A percentile compares a stretch with the other conserved stretches of the same genome.
phyloP scores from a whole-genome alignment of 2,329 filamentous ascomycete species.

The Epichloe sp. region DNA sequence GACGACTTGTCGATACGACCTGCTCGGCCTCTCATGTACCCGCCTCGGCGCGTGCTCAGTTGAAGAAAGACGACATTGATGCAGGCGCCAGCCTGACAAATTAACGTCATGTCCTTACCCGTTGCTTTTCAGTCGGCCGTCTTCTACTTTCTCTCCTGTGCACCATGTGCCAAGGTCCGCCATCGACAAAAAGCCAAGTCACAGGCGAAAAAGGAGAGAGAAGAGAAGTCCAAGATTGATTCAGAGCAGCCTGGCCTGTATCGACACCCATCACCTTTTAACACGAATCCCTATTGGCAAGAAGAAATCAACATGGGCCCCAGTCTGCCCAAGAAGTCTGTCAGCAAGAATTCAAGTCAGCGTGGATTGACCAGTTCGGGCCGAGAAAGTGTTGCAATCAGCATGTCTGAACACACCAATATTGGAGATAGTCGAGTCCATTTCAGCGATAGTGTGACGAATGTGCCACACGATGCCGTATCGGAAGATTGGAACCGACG shows the following conservation, averaged over 20 bases:
- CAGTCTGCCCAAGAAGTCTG: slow-evolving; percentile 50
- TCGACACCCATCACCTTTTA: slow-evolving; percentile 67
- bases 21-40: slow-evolving; percentile 8
- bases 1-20: background rate
- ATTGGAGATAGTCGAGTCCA: slow-evolving; percentile 23
- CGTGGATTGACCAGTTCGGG: slow-evolving; percentile 45
- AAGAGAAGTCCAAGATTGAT: slow-evolving; percentile 51
- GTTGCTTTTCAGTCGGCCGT: slow-evolving; percentile 60
- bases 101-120: slow-evolving; percentile 30
- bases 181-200: slow-evolving; percentile 58
- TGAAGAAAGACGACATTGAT: slow-evolving; percentile 6
- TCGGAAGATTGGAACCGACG: slow-evolving; percentile 55
- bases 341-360: slow-evolving; percentile 44
- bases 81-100: slow-evolving; percentile 1
- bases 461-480: slow-evolving; percentile 25
- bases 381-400: slow-evolving; percentile 37
- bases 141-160: slow-evolving; percentile 67
- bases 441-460: slow-evolving; percentile 16
- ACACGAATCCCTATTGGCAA: slow-evolving; percentile 78
- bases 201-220: slow-evolving; percentile 54
- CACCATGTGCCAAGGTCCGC: slow-evolving; percentile 60
- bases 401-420: slow-evolving; percentile 25
- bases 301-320: slow-evolving; percentile 80
- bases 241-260: slow-evolving; percentile 62
- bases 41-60: slow-evolving; percentile 2